phyloP scores from a whole-genome alignment of 495 filamentous ascomycete species.

The Staphylotrichum longicolle region DNA sequence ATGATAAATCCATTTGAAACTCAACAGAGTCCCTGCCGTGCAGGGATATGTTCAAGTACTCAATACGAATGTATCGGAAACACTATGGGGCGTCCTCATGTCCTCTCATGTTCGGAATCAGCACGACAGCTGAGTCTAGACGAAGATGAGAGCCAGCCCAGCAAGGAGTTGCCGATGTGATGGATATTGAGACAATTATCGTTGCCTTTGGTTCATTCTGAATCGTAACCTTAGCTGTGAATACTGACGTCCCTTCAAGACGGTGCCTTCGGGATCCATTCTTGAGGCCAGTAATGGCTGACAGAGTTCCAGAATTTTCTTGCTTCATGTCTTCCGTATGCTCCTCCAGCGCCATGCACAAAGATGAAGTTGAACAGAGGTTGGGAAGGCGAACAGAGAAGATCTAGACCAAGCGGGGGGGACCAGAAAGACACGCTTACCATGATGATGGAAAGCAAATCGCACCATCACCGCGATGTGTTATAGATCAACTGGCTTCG shows the following conservation, averaged over 20 bases:
- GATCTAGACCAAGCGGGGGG: background rate
- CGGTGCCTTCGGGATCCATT: slow-evolving; percentile 34
- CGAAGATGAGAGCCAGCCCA: too few relatives aligned
- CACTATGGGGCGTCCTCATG: too few relatives aligned
- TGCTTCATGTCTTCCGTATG: slow-evolving; percentile 31
- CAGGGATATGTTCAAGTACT: too few relatives aligned
- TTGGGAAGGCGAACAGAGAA: slow-evolving; percentile 21
- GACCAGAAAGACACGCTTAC: background rate
- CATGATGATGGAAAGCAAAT: background rate
- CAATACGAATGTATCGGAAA: too few relatives aligned
- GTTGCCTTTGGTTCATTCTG: slow-evolving; percentile 23
- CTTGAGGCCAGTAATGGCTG: slow-evolving; percentile 30
- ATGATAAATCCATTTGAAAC: too few relatives aligned
- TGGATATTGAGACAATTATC: slow-evolving; percentile 26
- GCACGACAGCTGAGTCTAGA: too few relatives aligned
- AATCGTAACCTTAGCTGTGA: slow-evolving; percentile 34
- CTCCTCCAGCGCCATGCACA: slow-evolving; percentile 33
- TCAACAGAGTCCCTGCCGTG: too few relatives aligned
- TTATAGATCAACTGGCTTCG: too few relatives aligned
- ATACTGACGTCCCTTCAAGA: slow-evolving; percentile 29
- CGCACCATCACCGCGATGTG: too few relatives aligned
- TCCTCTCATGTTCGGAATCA: too few relatives aligned
- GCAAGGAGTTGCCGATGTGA: slow-evolving; percentile 30
- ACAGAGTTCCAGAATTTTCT: background rate
- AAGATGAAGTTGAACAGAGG: slow-evolving; percentile 26